phyloP scores from a whole-genome alignment of 768 basidiomycete genomes.

The Imleria badia region DNA sequence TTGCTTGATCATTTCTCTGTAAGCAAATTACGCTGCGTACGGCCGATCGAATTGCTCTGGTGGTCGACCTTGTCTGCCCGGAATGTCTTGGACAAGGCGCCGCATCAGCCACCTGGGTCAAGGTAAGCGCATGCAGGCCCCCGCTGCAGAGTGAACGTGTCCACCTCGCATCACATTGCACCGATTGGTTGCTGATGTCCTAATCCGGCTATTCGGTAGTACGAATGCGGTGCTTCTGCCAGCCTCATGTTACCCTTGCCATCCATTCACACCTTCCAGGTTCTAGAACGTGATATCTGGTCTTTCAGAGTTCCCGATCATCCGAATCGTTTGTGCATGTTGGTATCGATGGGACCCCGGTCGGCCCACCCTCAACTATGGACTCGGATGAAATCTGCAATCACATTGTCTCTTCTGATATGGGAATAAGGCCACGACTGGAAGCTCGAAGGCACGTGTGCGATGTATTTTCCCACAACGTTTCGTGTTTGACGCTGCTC shows the following conservation, averaged over 20 bases:
- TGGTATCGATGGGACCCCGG: conserved; percentile 20
- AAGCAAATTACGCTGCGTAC: conserved; percentile 12
- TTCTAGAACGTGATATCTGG: conserved; percentile 25
- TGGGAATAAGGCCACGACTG: not conserved
- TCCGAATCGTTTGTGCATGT: conserved; percentile 14
- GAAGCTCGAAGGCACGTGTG: conserved; percentile 5
- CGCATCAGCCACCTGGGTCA: conserved; percentile 10
- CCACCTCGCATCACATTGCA: conserved; percentile 15
- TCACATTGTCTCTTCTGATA: not conserved
- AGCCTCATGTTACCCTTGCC: conserved; percentile 30
- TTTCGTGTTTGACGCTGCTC: not conserved
- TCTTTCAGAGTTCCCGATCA: conserved; percentile 18
- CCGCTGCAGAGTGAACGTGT: conserved; percentile 18
- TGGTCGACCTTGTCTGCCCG: conserved; percentile 10
- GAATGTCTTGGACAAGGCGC: conserved; percentile 8
- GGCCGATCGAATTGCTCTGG: conserved; percentile 6
- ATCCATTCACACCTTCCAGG: conserved; percentile 20
- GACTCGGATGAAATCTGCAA: conserved; percentile 1
- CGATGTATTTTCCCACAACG: not conserved
- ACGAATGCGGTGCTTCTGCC: conserved; percentile 20
- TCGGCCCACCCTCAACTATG: not conserved
- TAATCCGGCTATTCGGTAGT: conserved; percentile 16
- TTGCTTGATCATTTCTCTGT: conserved; percentile 9
- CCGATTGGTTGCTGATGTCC: conserved; percentile 16
- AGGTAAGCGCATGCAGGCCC: conserved; percentile 10